Evolutionary conservation across 2,329 filamentous ascomycete genomes (phyloP).

Genomic region (Plectosphaerella cucumerina): DNA sequence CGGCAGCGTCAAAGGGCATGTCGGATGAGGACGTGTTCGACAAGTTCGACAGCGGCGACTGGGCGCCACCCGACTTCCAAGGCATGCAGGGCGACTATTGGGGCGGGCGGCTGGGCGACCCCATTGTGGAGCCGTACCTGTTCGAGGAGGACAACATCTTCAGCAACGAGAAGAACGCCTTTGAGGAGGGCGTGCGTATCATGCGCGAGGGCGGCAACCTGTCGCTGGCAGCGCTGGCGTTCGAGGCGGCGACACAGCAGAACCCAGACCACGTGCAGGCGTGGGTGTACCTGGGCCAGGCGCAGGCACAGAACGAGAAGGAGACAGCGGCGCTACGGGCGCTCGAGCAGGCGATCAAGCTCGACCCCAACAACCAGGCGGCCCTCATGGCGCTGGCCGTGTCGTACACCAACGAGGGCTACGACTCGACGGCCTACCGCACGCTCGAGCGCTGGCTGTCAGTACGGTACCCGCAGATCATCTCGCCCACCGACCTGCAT

Average conservation of each 20-base stretch:
- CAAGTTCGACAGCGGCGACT: constrained; percentile 74
- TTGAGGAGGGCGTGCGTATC: constrained; percentile 88
- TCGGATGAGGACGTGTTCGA: constrained; percentile 63
- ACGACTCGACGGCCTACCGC: constrained; percentile 93
- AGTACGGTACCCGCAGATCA: constrained; percentile 85
- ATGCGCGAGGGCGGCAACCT: constrained; percentile 92
- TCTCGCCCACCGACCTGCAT: constrained; percentile 67
- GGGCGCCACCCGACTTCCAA: constrained; percentile 62
- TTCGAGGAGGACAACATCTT: constrained; percentile 96
- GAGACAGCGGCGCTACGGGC: constrained; percentile 93
- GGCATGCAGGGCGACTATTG: constrained; percentile 59
- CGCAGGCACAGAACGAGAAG: constrained; percentile 98
- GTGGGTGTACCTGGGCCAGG: constrained; percentile 87
- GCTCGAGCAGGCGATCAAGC: constrained; percentile 82
- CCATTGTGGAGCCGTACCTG: constrained; percentile 81
- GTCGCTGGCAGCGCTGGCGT: constrained; percentile 87
- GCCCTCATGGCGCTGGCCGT: constrained; percentile 95
- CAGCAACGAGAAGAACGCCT: constrained; percentile 74
- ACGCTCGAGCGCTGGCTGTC: constrained; percentile 95
- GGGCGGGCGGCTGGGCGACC: constrained; percentile 60
- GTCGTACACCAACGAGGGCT: constrained; percentile 97
- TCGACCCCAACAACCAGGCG: constrained; percentile 81
- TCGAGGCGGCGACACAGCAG: constrained; percentile 92
- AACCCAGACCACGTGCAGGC: constrained; percentile 83
- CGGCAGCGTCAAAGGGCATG: constrained; percentile 65